Conservation (phyloP, 1,139 yeast genomes). For the Nakaseomyces sp. region DNA sequence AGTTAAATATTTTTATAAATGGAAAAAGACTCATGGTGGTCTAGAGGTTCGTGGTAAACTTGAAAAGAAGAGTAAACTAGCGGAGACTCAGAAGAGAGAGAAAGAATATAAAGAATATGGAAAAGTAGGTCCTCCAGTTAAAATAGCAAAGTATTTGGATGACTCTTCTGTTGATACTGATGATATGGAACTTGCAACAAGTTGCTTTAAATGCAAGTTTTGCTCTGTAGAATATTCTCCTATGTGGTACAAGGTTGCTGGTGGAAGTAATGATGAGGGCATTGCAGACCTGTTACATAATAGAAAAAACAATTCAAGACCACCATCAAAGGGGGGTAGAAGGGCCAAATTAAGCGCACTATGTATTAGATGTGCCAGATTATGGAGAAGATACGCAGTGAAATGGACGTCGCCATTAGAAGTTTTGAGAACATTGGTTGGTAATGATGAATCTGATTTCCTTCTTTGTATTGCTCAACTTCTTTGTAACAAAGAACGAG, state of each 20-base stretch:
- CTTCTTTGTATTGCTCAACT: conserved; percentile 16
- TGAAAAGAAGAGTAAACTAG: conserved; percentile 56
- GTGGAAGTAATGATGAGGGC: conserved; percentile 57
- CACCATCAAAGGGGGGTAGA: conserved; percentile 31
- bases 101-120: conserved; percentile 9
- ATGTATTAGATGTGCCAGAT: conserved; percentile 76
- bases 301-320: conserved; percentile 18
- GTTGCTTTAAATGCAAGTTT: conserved; percentile 29
- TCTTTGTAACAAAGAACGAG: conserved; percentile 17
- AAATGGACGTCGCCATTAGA: conserved; percentile 81
- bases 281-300: conserved; percentile 15
- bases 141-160: conserved; percentile 28
- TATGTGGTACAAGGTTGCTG: conserved; percentile 37
- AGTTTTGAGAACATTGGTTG: conserved; percentile 42
- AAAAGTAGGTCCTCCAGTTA: conserved; percentile 12
- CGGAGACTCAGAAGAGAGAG: conserved; percentile 8
- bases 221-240: conserved; percentile 29
- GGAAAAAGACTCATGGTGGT: conserved; percentile 84
- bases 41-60: conserved; percentile 60
- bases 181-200: conserved; percentile 15
- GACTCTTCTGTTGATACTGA: conserved; percentile 36
- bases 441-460: conserved; percentile 17
- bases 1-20: conserved; percentile 75
- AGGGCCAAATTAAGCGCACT: conserved; percentile 43
- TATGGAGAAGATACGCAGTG: conserved; percentile 88